These are phyloP conservation scores for Plenodomus biglobosus DNA, from an alignment of 2,329 filamentous ascomycete genomes.

Conservation along the genomic window DNA sequence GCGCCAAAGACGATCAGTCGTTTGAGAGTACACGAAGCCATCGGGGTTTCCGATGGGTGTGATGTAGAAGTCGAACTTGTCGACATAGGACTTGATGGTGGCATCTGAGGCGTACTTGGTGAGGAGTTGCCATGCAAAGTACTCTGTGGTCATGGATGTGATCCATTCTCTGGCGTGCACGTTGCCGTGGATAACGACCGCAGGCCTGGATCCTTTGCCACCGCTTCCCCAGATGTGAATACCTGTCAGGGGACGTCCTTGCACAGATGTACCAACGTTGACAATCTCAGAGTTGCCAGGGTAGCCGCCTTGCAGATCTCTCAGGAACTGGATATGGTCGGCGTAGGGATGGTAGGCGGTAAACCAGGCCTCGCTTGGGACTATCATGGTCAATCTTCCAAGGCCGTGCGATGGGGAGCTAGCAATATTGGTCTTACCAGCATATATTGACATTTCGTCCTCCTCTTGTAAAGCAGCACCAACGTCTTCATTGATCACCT, in stretches of 20 bases:
- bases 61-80: conserved; percentile 44
- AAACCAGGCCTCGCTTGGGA: conserved; percentile 41
- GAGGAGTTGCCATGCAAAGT: conserved; percentile 40
- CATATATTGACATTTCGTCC: conserved; percentile 29
- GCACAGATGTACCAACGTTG: conserved; percentile 35
- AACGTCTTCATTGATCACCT: conserved; percentile 39
- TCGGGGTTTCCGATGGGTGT: conserved; percentile 25
- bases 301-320: conserved; percentile 37
- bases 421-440: conserved; percentile 23
- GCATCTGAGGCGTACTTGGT: conserved; percentile 39
- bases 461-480: conserved; percentile 39
- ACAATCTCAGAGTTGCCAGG: conserved; percentile 39
- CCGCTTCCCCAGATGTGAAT: conserved; percentile 45
- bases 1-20: conserved; percentile 45
- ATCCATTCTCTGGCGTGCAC: conserved; percentile 44
- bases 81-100: conserved; percentile 37
- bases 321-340: conserved; percentile 38
- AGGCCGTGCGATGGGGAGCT: too few species aligned
- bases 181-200: conserved; percentile 39
- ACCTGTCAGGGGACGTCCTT: conserved; percentile 38
- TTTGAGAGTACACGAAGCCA: conserved; percentile 45
- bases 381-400: conserved; percentile 12
- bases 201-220: conserved; percentile 42
- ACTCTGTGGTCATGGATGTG: conserved; percentile 36
- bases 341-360: conserved; percentile 42